phyloP scores from a whole-genome alignment of 306 rosid genomes.

The Cucumis hystrix region DNA sequence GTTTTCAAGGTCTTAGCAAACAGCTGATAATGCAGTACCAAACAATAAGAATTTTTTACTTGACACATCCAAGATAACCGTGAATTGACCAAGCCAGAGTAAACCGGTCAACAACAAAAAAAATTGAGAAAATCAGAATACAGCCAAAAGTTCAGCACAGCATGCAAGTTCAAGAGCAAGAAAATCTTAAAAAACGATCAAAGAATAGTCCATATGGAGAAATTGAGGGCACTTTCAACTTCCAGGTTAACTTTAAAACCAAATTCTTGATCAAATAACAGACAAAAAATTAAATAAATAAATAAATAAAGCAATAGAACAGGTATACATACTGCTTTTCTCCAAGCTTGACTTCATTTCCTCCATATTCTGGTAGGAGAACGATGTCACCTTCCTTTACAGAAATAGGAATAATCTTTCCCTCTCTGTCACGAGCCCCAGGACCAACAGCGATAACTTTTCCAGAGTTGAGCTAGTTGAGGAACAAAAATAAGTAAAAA shows the following conservation, averaged over 20 bases:
- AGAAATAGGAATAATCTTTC: slow-evolving; percentile 34
- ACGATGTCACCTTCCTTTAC: slow-evolving; percentile 71
- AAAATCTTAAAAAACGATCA: neutral
- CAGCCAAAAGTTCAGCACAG: neutral
- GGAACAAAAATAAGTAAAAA: neutral
- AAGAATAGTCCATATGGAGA: neutral
- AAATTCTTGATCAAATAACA: slow-evolving; percentile 8
- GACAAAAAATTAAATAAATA: neutral
- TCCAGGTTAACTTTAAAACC: neutral
- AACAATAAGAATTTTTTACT: neutral
- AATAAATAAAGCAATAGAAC: neutral
- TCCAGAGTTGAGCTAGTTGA: slow-evolving; percentile 48
- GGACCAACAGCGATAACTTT: slow-evolving; percentile 58
- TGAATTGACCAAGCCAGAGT: neutral
- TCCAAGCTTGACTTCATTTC: slow-evolving; percentile 59
- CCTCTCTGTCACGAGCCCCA: slow-evolving; percentile 47
- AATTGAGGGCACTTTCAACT: neutral
- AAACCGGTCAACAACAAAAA: neutral
- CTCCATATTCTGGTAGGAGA: slow-evolving; percentile 66
- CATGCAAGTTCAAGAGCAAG: neutral
- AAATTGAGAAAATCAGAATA: neutral
- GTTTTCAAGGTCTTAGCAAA: neutral
- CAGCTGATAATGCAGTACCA: neutral
- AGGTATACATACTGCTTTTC: slow-evolving; percentile 45
- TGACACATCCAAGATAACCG: neutral